Base-by-base conservation (phyloP, 1,139 yeast genomes). In the Yamadazyma atlantica region DNA sequence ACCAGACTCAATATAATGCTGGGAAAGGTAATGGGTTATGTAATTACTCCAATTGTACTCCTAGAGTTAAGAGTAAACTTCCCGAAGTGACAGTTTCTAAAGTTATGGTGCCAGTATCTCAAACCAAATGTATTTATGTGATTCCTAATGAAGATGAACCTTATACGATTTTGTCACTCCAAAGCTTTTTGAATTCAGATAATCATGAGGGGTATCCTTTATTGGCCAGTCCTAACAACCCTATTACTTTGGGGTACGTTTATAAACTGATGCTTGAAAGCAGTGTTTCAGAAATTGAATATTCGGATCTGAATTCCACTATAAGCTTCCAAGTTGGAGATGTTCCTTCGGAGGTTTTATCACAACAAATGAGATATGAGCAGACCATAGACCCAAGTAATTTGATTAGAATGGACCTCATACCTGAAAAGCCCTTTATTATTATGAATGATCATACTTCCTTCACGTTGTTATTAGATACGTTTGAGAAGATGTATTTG, bases 151-250 rank as follows among this genome's bases (percentile, higher is more conserved):
- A 50, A 6, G 45, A 35, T 1, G 9, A 15, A 15, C 58, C 57
- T 1, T 61, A 66, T 37, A 60, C 66, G 1, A 40, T 50, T 2
- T 40, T 41, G 0, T 35, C 41, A 0, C 41, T 71, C 15, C 35
- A 44, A 22, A 39, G 36, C 2, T 60, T 60, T 38, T 34, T 61
- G 12, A 48, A 53, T 25, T 62, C 60, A 23, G 73, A 68, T 40
- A 49, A 49, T 29, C 74, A 70, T 44, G 76, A 71, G 44, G 76
- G 76, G 2, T 71, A 69, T 40, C 77, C 77, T 0, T 39, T 71
- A 14, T 47, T 71, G 5, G 44, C 58, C 4, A 59, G 56, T 40
- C 48, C 51, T 16, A 38, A 39, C 1, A 48, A 57, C 27, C 73
- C 68, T 0, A 37, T 60, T 1, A 50, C 56, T 18, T 42, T 69